Evolutionary conservation across 139 green algal genomes (phyloP).

Genomic region (Coelastrella sp.): DNA sequence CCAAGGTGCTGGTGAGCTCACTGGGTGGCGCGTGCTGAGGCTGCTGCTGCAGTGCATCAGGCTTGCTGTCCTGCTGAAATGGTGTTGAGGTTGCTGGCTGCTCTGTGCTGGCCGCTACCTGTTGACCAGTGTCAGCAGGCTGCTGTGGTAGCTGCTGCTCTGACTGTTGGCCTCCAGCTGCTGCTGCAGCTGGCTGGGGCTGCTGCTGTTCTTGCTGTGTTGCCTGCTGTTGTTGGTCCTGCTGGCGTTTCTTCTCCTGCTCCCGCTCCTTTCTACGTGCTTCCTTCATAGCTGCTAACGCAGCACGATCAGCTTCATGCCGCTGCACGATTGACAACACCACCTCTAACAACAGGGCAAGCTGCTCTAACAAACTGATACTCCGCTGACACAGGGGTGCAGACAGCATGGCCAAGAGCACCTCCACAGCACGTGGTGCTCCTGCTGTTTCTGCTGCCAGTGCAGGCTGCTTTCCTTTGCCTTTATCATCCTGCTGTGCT

Average conservation of each 20-base stretch:
- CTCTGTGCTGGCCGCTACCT: neutral
- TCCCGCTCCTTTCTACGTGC: conserved; percentile 22
- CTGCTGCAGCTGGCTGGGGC: conserved; percentile 2
- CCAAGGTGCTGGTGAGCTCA: conserved; percentile 43
- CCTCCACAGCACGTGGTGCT: conserved; percentile 62
- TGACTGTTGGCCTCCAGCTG: neutral
- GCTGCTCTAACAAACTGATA: conserved; percentile 69
- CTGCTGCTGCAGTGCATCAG: conserved; percentile 18
- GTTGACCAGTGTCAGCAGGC: neutral
- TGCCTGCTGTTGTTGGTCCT: too few species aligned
- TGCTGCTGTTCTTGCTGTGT: conserved; percentile 23
- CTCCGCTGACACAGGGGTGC: conserved; percentile 66
- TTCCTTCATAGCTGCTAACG: conserved; percentile 7
- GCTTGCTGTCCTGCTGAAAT: conserved; percentile 27
- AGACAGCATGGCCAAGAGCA: conserved; percentile 80
- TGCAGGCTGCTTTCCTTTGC: conserved; percentile 66
- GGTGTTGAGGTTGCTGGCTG: neutral
- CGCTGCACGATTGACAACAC: conserved; percentile 54
- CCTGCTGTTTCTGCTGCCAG: neutral
- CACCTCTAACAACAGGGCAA: conserved; percentile 75
- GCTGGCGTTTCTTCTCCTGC: neutral
- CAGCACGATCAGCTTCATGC: neutral
- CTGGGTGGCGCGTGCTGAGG: conserved; percentile 35
- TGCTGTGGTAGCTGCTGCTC: conserved; percentile 23
- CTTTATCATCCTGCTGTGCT: conserved; percentile 48